Conservation (phyloP, 1,139 yeast genomes). For the Candida sojae region DNA sequence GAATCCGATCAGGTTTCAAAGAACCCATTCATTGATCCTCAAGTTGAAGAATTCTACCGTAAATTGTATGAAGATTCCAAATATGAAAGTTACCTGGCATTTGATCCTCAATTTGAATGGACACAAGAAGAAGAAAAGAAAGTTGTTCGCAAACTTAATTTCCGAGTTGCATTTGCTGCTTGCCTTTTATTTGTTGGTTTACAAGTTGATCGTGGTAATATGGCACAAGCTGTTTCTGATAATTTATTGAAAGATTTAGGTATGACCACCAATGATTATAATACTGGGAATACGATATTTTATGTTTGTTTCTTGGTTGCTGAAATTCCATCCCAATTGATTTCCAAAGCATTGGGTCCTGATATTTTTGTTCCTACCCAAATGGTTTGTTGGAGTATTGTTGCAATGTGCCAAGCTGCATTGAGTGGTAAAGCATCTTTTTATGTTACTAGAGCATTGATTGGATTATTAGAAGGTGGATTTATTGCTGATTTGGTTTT, state of each 20-base stretch:
- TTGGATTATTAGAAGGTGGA: slow-evolving; percentile 34
- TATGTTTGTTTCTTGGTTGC: slow-evolving; percentile 29
- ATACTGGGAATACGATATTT: slow-evolving; percentile 32
- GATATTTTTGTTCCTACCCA: slow-evolving; percentile 36
- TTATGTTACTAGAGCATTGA: slow-evolving; percentile 26
- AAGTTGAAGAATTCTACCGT: slow-evolving; percentile 14
- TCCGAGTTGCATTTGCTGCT: slow-evolving; percentile 29
- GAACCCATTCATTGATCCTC: slow-evolving; percentile 14
- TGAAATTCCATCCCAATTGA: slow-evolving; percentile 35
- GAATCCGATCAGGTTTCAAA: slow-evolving; percentile 7
- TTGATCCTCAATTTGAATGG: slow-evolving; percentile 41
- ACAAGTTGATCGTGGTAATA: slow-evolving; percentile 34
- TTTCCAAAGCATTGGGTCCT: slow-evolving; percentile 34
- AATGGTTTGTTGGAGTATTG: slow-evolving; percentile 32
- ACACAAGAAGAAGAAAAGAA: slow-evolving; percentile 32
- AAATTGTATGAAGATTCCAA: slow-evolving; percentile 12
- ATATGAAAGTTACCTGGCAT: slow-evolving; percentile 34
- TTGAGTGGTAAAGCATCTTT: slow-evolving; percentile 26
- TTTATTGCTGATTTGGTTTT: slow-evolving; percentile 32
- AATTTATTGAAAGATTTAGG: slow-evolving; percentile 29
- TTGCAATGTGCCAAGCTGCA: slow-evolving; percentile 29
- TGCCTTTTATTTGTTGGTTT: slow-evolving; percentile 34
- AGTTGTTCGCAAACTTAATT: slow-evolving; percentile 24
- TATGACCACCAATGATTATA: slow-evolving; percentile 31
- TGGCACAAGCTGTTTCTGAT: slow-evolving; percentile 35